Evolutionary conservation across 805 yeast species (phyloP), one percentile per base, ranked within the genome.

Genomic region (Candida gorgasii): DNA sequence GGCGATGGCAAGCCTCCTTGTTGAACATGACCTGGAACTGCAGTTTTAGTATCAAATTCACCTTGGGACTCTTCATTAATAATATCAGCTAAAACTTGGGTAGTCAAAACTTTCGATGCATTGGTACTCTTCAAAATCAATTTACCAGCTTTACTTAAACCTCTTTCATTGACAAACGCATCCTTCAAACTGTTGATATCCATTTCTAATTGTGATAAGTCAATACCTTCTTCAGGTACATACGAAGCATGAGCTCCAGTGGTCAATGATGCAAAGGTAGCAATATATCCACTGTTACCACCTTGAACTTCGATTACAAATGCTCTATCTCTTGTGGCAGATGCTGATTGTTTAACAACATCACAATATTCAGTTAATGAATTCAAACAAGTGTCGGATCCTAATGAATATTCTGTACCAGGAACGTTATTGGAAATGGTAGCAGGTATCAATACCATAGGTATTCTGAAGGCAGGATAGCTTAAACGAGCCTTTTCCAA

Each of bases 221-320:
- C 67, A 40, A 88, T 82, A 35, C 86, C 84, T 47, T 83, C 82
- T 63, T 90, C 99, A 11, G 99, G 99, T 2, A 87, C 81, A 65
- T 90, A 93, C 11, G 87, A 84, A 1, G 92, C 93, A 47, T 85
- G 83, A 2, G 98, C 96, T 45, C 99, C 99, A 32, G 90, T 80
- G 34, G 87, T 86, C 38, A 93, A 75, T 15, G 90, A 86, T 14
- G 89, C 83, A 62, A 75, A 83, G 4, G 96, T 80, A 5, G 98
- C 97, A 58, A 93, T 81, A 64, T 82, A 93, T 13, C 99, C 99
- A 11, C 93, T 85, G 62, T 89, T 85, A 42, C 99, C 99, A 56
- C 99, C 99, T 70, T 95, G 99, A 13, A 90, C 97, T 61, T 93
- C 99, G 49, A 93, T 93, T 29, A 93, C 96, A 62, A 93, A 93